Base-by-base conservation (phyloP, 805 yeast genomes). In the Ogataea saltuana region DNA sequence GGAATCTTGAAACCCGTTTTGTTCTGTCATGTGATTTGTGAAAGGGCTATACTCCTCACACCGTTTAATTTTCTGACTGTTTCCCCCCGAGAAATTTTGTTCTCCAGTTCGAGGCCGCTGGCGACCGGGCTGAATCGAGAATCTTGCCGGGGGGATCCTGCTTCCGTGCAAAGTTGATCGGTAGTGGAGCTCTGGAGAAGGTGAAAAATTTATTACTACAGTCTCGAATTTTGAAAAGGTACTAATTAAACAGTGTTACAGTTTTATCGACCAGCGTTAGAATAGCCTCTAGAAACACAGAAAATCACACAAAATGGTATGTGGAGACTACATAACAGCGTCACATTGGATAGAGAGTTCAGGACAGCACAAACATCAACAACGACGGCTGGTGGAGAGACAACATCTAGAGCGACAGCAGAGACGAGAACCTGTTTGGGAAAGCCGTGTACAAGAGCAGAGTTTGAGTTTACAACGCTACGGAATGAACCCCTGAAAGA, bases 271-370 rank as follows among this genome's bases (percentile, higher is more conserved):
- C 20, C 33, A 36, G 33, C 27, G 31, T 30, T 21, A 38, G 34
- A 29, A 20, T 29, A 38, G 22, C 29, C 34, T 38, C 34, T 38
- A 38, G 29, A 23, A n/a, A 34, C 38, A 34, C 38, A 34, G 38
- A 34, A 37, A 44, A 37, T 41, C 44, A 37, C 45, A 44, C 58
- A 59, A 55, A 56, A 59, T 59, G 63, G 63, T 59, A 59, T 48
- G 63, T 58, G 35, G 17, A 27, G 26, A 31, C 39, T 16, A 20
- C 19, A 17, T 2, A 32, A 20, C 35, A 32, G 16, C 35, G 13
- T 4, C 15, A 15, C 38, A 41, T 33, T 20, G 23, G 46, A 18
- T 22, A 21, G 19, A 32, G 44, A 38, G 32, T 25, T 10, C 28
- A 25, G 28, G n/a, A 25, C 28, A 25, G 12, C 6, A 10, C 12